Evolutionary conservation across 371 early-diverging fungal genomes (phyloP), one percentile per base, ranked within the genome.

Genomic region (Syncephalis fuscata): DNA sequence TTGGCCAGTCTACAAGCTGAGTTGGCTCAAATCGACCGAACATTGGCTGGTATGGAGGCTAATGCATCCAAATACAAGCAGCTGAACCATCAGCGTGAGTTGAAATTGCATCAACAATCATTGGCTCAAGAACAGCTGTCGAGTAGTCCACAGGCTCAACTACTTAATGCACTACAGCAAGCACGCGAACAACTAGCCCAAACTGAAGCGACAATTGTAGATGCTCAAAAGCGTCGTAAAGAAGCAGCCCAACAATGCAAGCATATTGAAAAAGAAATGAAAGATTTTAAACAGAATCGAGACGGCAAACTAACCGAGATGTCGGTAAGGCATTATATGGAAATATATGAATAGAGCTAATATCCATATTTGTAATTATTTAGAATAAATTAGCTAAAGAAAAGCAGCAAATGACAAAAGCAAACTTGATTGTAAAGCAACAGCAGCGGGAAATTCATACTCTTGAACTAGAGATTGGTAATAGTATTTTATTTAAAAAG

Each of bases 201-300:
- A 7, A 65, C 76, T 10, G 63, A 76, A 19, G 10, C 46, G 1
- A 56, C 45, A 0, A 61, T 62, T 21, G 53, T 59, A 1, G 57
- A 70, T 17, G 74, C 78, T 1, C 59, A 62, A 39, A 32, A 44
- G 39, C 63, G 56, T 38, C 62, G 64, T 32, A 62, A 63, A 9
- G 61, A 64, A 17, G 74, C 74, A 1, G 11, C 64, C 4, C 52
- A 44, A 5, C 63, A 63, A 0, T 66, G 65, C 19, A 52, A 67
- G 40, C 63, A 68, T 32, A 77, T 92, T 42, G 91, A 93, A 56
- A 60, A 56, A 23, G 95, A 97, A 55, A 92, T 90, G 88, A 62
- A 67, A 14, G 92, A 94, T 53, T 87, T 93, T 45, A 71, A 77
- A 24, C 65, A 73, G 39, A 79, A 88, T 58, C 87, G 87, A 51